Base-by-base conservation (phyloP, 192 early-diverging fungal genomes). In the Backusella luteola region DNA sequence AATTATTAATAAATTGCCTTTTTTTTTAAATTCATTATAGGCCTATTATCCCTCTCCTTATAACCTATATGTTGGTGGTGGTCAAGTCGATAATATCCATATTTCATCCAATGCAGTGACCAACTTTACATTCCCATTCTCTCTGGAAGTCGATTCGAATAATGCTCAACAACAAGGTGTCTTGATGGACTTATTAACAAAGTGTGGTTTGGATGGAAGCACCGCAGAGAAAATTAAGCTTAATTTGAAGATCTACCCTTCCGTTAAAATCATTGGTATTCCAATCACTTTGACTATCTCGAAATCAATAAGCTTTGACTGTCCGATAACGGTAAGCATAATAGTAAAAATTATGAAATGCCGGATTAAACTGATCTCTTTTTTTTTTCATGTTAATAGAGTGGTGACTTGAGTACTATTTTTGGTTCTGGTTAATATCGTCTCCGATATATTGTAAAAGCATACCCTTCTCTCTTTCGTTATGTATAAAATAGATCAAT, bases 11-110 rank as follows among this genome's bases (percentile, higher is more conserved):
- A 63, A 19, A 42, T 71, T 44, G 11, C 39, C 34, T 71, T 21
- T 34, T 42, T 38, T 38, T 38, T 11, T 39, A 6, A 6, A 9
- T 21, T 21, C 6, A 56, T 56, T 53, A 44, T 79, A 88, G 87
- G 88, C 88, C 19, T 89, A 83, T 76, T 89, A 89, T 70, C 88
- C 88, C 19, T 52, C 71, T 23, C 66, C 70, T 26, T 76, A 80
- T 67, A 66, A 75, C n/a, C 44, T 84, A 1, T 73, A 83, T 32
- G 77, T 89, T 19, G 88, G 88, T 34, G 88, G 88, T 34, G 88
- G 88, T 19, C 59, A 79, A 32, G 17, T 83, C 49, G 74, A 71
- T 56, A 32, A 89, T 32, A 82, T 86, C n/a, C 59, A 80, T 6
- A 87, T 89, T 63, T 77, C 77, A 7, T 63, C 39, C 11, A 77